phyloP scores from a whole-genome alignment of 2,329 filamentous ascomycete species.

The Leptographium procerum region DNA sequence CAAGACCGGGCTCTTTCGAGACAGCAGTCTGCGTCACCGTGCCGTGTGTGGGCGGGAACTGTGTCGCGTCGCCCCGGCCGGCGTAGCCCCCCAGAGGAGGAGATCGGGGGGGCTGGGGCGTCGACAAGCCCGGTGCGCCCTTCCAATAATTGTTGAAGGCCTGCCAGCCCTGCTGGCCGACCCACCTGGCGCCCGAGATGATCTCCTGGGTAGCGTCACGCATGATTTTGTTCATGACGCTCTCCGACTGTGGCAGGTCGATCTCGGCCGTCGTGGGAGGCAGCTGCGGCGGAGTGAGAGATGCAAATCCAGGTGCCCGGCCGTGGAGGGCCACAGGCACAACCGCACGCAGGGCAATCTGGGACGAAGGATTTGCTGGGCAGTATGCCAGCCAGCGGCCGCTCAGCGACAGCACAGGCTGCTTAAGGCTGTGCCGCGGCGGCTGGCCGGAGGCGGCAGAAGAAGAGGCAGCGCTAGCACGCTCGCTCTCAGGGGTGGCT shows the following conservation, averaged over 20 bases:
- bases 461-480: constrained; percentile 1
- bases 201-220: constrained; percentile 70
- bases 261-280: constrained; percentile 56
- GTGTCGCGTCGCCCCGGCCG: constrained; percentile 33
- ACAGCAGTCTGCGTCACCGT: constrained; percentile 39
- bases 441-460: constrained; percentile 27
- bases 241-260: constrained; percentile 61
- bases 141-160: constrained; percentile 78
- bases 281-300: constrained; percentile 57
- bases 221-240: constrained; percentile 64
- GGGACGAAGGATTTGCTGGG: constrained; percentile 59
- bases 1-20: constrained; percentile 57
- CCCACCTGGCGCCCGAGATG: constrained; percentile 63
- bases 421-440: constrained; percentile 36
- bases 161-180: constrained; percentile 64
- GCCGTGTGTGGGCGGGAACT: constrained; percentile 69
- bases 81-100: constrained; percentile 17
- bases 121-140: constrained; percentile 26
- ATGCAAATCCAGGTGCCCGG: constrained; percentile 43
- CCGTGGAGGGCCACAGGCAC: constrained; percentile 44
- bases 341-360: constrained; percentile 57
- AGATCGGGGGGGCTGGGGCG: constrained; percentile 33
- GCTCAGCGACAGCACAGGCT: constrained; percentile 57
- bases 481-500: constrained; percentile 26
- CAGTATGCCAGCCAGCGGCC: constrained; percentile 70